Conservation (phyloP, 768 basidiomycete genomes). For the Boletus rubroflammeus region DNA sequence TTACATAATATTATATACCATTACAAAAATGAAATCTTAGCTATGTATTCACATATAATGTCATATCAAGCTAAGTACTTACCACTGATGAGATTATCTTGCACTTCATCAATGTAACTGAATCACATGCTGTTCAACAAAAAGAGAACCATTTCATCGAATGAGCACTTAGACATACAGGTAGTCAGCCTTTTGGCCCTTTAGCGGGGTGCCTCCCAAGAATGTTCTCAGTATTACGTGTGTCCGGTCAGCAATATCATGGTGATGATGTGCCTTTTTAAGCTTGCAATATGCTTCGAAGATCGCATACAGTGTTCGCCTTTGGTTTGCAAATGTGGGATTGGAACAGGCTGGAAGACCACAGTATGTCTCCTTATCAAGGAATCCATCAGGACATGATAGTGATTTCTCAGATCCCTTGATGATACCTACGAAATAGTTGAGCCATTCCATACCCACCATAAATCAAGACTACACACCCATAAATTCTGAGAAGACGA, state of each 20-base stretch:
- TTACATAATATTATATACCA: too few species aligned
- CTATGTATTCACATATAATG: too few species aligned
- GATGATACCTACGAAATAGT: constrained; percentile 45
- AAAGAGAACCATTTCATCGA: not conserved
- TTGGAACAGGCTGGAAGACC: constrained; percentile 49
- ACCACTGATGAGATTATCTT: too few species aligned
- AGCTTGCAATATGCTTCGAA: constrained; percentile 50
- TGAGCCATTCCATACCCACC: not conserved
- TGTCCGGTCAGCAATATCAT: constrained; percentile 63
- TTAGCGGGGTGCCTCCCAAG: constrained; percentile 23
- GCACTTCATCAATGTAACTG: constrained; percentile 70
- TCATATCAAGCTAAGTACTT: too few species aligned
- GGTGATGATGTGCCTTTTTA: constrained; percentile 41
- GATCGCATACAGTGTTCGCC: constrained; percentile 47
- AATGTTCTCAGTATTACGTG: constrained; percentile 45
- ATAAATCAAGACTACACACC: constrained; percentile 36
- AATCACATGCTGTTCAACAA: not conserved
- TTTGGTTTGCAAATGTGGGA: constrained; percentile 49
- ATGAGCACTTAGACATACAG: constrained; percentile 38
- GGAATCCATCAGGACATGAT: constrained; percentile 31
- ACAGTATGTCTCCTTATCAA: constrained; percentile 45
- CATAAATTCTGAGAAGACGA: constrained; percentile 64
- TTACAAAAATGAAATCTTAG: too few species aligned
- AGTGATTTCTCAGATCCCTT: constrained; percentile 62
- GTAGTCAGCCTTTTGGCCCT: constrained; percentile 48